Conservation (phyloP, 805 yeast species). For the Saccharomycopsis microspora region DNA sequence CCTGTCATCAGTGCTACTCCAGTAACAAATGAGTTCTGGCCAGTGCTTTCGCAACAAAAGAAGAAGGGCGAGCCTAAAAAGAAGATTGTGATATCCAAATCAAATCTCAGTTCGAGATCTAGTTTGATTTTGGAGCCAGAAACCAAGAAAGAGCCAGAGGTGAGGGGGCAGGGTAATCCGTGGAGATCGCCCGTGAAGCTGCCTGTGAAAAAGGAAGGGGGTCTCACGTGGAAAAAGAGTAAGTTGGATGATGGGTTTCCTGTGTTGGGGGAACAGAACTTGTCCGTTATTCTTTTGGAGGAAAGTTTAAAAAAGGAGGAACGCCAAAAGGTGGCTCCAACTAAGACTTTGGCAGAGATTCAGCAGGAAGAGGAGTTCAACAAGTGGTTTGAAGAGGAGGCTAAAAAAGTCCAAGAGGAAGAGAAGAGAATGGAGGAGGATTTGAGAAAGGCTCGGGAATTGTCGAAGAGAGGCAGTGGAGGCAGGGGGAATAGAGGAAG, state of each 20-base stretch:
- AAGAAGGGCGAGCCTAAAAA: too few species aligned
- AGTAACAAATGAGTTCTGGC: background rate
- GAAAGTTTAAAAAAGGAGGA: conserved; percentile 5
- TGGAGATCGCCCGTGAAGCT: background rate
- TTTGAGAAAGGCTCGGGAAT: background rate
- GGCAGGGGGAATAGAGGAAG: background rate
- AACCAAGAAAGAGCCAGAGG: too few species aligned
- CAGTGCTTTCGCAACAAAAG: too few species aligned
- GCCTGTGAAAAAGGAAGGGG: background rate
- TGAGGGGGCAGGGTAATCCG: too few species aligned
- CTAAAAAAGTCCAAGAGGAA: conserved; percentile 43
- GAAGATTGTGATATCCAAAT: too few species aligned
- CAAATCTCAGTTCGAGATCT: too few species aligned
- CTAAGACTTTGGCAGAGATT: conserved; percentile 50
- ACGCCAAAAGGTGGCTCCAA: background rate
- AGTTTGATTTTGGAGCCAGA: too few species aligned
- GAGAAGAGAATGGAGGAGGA: background rate
- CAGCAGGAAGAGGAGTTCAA: conserved; percentile 79
- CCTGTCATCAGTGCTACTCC: background rate
- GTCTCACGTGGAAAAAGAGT: background rate
- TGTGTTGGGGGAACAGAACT: background rate
- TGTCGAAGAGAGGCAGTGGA: background rate
- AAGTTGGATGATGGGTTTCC: conserved; percentile 11
- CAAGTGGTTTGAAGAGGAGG: conserved; percentile 80
- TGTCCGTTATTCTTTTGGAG: conserved; percentile 6